phyloP scores from a whole-genome alignment of 176 grass and related monocot species.

The Tillandsia leiboldiana region DNA sequence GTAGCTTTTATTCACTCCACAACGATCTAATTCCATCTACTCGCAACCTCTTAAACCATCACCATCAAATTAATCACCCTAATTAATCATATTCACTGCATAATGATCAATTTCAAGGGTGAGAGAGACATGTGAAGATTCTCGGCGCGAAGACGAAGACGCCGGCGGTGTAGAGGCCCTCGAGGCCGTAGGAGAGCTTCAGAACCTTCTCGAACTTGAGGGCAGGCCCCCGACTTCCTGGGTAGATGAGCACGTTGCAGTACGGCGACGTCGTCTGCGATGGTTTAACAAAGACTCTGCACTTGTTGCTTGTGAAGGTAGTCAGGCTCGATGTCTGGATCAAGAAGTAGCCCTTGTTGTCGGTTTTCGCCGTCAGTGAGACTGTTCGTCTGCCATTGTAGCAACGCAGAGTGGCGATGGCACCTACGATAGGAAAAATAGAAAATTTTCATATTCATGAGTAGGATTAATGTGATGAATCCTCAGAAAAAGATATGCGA shows the following conservation, averaged over 20 bases:
- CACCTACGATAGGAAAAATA: slow-evolving; percentile 22
- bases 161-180: slow-evolving; percentile 26
- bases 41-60: too few relatives aligned
- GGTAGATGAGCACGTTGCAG: slow-evolving; percentile 23
- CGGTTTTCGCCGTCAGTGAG: slow-evolving; percentile 22
- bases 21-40: too few relatives aligned
- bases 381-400: slow-evolving; percentile 11
- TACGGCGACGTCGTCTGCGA: slow-evolving; percentile 15
- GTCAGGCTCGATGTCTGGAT: slow-evolving; percentile 40
- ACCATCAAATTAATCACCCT: too few relatives aligned
- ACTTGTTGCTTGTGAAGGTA: slow-evolving; percentile 37
- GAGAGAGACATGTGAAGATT: slow-evolving; percentile 15
- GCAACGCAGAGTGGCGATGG: slow-evolving; percentile 40
- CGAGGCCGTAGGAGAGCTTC: not conserved
- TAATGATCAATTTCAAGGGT: too few relatives aligned
- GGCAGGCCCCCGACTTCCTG: slow-evolving; percentile 12
- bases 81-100: too few relatives aligned
- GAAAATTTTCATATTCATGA: not conserved
- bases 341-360: slow-evolving; percentile 48
- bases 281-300: slow-evolving; percentile 34
- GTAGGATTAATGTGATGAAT: too few relatives aligned
- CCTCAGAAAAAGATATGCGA: too few relatives aligned
- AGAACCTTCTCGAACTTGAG: slow-evolving; percentile 44
- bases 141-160: slow-evolving; percentile 38
- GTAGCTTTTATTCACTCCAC: too few relatives aligned